Base-by-base conservation (phyloP, 2,329 filamentous ascomycete genomes). In the Raffaelea ambrosiae region DNA sequence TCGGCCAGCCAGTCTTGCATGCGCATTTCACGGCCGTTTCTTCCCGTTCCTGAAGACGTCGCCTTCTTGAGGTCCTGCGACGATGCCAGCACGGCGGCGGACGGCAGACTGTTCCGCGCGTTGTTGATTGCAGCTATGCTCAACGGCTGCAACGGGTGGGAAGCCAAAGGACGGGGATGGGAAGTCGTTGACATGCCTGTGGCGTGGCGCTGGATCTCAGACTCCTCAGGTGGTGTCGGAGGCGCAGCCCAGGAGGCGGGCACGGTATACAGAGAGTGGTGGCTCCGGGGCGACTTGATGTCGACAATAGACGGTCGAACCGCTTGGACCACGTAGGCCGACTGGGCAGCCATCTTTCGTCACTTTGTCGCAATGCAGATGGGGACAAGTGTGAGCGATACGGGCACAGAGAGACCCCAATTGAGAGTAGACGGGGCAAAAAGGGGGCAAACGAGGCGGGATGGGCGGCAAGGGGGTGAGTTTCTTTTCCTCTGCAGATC, bases 1-100 rank as follows among this genome's bases (percentile, higher is more conserved):
- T 51, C 47, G 36, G 50, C 47, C 41, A 56, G 48, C 54, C 54
- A 56, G 31, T 48, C 43, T 26, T 53, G 49, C 49, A 56, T 54
- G 44, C 53, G 53, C 20, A 22, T 20, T 11, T 53, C 51, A 2
- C 44, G 31, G 26, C 44, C 22, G 31, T 29, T 13, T 13, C 26
- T 13, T 13, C 7, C 35, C 16, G 18, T n/a, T 38, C 14, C n/a
- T n/a, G n/a, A n/a, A n/a, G 35, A 5, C 35, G 35, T n/a, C 7
- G 18, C 35, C 7, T 5, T 10, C 35, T 38, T 38, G 35, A 29
- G 13, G 26, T 7, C 26, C 26, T 7, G 26, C 26, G 26, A 13
- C 7, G 26, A 29, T 29, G 7, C 26, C 7, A 29, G 7, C 26
- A 13, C 7, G 13, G 13, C 26, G n/a, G n/a, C n/a, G n/a, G n/a